phyloP scores from a whole-genome alignment of 129 eudicot species.

The Saposhnikovia divaricata region DNA sequence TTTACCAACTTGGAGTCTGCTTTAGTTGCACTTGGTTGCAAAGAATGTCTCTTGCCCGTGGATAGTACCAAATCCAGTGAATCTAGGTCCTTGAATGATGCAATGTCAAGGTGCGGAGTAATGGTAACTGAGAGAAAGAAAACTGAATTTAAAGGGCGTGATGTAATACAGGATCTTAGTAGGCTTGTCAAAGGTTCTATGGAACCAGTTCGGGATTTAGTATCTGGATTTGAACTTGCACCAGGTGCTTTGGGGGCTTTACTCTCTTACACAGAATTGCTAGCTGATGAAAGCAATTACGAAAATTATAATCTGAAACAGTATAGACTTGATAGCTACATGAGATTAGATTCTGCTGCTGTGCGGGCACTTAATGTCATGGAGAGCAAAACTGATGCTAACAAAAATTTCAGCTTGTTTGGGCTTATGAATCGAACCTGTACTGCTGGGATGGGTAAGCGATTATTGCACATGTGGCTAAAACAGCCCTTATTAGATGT shows the following conservation, averaged over 20 bases:
- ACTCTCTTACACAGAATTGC: conserved; percentile 74
- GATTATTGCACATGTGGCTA: conserved; percentile 89
- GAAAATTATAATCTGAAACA: conserved; percentile 48
- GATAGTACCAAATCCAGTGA: conserved; percentile 61
- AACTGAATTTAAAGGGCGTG: conserved; percentile 69
- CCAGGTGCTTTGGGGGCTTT: conserved; percentile 65
- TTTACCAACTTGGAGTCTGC: conserved; percentile 87
- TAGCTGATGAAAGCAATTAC: conserved; percentile 78
- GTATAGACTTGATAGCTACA: conserved; percentile 65
- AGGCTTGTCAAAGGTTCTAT: conserved; percentile 81
- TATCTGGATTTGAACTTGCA: conserved; percentile 68
- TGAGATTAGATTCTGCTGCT: conserved; percentile 99
- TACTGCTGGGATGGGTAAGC: conserved; percentile 95
- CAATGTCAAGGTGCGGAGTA: conserved; percentile 80
- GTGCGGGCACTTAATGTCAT: conserved; percentile 90
- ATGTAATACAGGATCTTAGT: conserved; percentile 78
- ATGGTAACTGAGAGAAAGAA: conserved; percentile 91
- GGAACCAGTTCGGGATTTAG: conserved; percentile 77
- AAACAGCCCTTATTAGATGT: conserved; percentile 90
- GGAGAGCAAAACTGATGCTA: conserved; percentile 97
- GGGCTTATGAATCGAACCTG: conserved; percentile 96
- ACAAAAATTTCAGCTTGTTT: conserved; percentile 85
- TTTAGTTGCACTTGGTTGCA: conserved; percentile 89
- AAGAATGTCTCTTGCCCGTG: conserved; percentile 76
- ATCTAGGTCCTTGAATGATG: conserved; percentile 55